Base-by-base conservation (phyloP, 192 early-diverging fungal species). In the Kappamyces sp. region DNA sequence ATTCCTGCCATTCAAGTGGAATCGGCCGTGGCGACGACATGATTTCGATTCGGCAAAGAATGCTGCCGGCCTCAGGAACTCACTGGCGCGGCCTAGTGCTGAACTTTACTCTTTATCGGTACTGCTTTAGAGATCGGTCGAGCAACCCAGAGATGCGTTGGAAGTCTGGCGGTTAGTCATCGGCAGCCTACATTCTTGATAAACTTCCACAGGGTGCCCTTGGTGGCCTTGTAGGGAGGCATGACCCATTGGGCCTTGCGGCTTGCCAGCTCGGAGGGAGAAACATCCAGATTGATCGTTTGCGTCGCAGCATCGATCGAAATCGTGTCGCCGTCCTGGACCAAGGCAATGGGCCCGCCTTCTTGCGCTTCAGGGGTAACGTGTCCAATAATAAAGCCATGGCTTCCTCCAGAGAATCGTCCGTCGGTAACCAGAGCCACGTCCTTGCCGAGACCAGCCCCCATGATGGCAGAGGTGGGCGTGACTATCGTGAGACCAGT, bases 381-480 rank as follows among this genome's bases (percentile, higher is more conserved):
- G 68, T 99, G 97, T 33, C 97, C 97, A 68, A 99, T 94, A 62
- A 99, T 97, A 65, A 99, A 99, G 38, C 97, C 93, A 74, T 99
- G 97, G 71, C 84, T 87, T 31, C 94, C 97, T 51, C 97, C 97
- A 41, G 93, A 97, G 85, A 99, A 99, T 49, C 94, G 89, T 47
- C 97, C 97, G 63, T 99, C 97, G 8, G 97, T 99, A 46, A 99
- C 77, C 49, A 99, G 76, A 1, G 94, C 94, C 40, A 99, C 94
- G 75, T 97, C 88, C 57, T 97, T 84, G 64, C 97, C 97, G 58
- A 99, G 83, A 9, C 97, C 97, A 3, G 97, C 94, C 42, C 97
- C 97, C 97, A 99, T 99, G 69, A 99, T 93, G 15, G 93, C 93
- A 71, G 84, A 86, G 39, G 92, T 92, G 12, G 97, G 97, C 7